A percentile compares a stretch with the other conserved stretches of the same genome.
These are phyloP conservation scores for Aegilops bicornis DNA, from an alignment of 176 grass and related monocot genomes.

Conservation along the genomic window DNA sequence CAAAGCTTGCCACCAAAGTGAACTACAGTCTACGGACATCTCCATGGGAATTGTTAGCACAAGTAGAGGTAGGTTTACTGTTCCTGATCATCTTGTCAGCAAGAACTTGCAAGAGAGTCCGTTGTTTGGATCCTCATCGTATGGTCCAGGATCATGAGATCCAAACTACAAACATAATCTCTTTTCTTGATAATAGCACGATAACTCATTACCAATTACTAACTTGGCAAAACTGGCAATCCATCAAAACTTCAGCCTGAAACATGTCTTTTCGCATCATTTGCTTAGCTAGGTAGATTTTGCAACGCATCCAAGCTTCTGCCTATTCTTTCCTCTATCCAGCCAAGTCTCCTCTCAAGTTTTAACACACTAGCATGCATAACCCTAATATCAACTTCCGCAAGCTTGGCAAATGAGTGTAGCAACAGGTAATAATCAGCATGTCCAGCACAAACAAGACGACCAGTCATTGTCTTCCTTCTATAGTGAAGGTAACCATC, in stretches of 20 bases:
- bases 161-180: not conserved
- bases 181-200: not conserved
- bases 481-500: slow-evolving; percentile 77
- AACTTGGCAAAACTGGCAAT: slow-evolving; percentile 5
- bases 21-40: not conserved
- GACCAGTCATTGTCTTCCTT: slow-evolving; percentile 33
- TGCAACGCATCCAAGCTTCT: slow-evolving; percentile 41
- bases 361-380: slow-evolving; percentile 65
- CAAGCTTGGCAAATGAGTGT: slow-evolving; percentile 70
- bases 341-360: slow-evolving; percentile 70
- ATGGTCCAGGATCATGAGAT: slow-evolving; percentile 10
- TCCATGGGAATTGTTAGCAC: not conserved
- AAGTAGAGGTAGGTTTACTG: not conserved
- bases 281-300: not conserved
- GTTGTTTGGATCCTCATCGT: not conserved
- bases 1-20: not conserved
- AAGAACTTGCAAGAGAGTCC: not conserved
- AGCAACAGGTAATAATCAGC: slow-evolving; percentile 89
- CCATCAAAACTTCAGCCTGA: slow-evolving; percentile 7
- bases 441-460: slow-evolving; percentile 63
- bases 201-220: not conserved
- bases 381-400: slow-evolving; percentile 58
- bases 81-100: not conserved
- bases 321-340: slow-evolving; percentile 52
- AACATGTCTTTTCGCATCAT: slow-evolving; percentile 12